phyloP scores from a whole-genome alignment of 495 filamentous ascomycete genomes.

The Daldinia bambusicola region DNA sequence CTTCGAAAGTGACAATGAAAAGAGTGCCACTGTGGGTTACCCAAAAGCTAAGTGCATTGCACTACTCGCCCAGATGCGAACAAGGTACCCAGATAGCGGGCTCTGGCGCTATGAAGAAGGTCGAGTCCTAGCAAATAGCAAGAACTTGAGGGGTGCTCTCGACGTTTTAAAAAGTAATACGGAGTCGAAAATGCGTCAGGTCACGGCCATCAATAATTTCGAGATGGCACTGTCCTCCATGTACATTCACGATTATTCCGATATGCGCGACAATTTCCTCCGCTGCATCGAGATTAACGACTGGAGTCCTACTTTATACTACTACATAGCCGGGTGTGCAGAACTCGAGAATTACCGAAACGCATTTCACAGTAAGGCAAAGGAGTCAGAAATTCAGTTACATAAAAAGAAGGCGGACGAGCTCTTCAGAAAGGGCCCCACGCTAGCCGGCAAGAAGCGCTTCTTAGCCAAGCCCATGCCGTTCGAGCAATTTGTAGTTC shows the following conservation, averaged over 20 bases:
- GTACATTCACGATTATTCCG: conserved; percentile 77
- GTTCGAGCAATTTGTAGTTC: conserved; percentile 86
- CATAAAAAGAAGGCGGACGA: conserved; percentile 72
- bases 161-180: conserved; percentile 65
- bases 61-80: conserved; percentile 78
- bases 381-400: conserved; percentile 56
- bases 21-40: conserved; percentile 69
- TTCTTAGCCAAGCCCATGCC: conserved; percentile 91
- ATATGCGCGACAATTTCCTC: conserved; percentile 77
- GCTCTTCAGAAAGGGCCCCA: conserved; percentile 75
- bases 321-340: conserved; percentile 83
- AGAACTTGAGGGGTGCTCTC: conserved; percentile 74
- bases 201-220: conserved; percentile 81
- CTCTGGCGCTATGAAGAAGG: conserved; percentile 94
- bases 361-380: conserved; percentile 62
- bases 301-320: conserved; percentile 91
- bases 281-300: conserved; percentile 85
- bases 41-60: conserved; percentile 73
- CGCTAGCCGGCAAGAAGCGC: conserved; percentile 81
- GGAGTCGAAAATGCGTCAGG: conserved; percentile 84
- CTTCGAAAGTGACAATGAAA: conserved; percentile 60
- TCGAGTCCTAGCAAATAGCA: conserved; percentile 75
- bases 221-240: conserved; percentile 83
- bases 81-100: conserved; percentile 80
- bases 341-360: conserved; percentile 84